These are phyloP conservation scores for Nakazawaea holstii DNA, from an alignment of 805 yeast genomes.

Conservation along the genomic window DNA sequence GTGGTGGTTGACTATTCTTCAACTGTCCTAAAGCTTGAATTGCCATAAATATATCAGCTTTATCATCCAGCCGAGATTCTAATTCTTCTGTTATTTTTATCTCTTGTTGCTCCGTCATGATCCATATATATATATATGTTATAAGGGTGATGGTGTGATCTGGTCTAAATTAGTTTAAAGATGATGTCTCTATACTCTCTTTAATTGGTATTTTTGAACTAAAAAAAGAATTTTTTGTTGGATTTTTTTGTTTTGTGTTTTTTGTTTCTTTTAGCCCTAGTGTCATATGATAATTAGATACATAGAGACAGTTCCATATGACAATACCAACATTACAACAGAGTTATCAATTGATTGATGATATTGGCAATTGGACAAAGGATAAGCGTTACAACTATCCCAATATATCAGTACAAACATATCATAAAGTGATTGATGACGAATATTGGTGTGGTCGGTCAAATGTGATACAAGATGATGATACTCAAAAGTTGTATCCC, in stretches of 20 bases:
- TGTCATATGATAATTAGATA: neutral
- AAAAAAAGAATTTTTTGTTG: neutral
- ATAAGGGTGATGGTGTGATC: neutral
- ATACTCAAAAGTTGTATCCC: neutral
- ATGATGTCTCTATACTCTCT: too few species aligned
- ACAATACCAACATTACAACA: neutral
- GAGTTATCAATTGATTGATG: neutral
- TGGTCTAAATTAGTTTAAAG: neutral
- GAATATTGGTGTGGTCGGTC: constrained; percentile 7
- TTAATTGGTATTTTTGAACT: too few species aligned
- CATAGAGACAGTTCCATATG: neutral
- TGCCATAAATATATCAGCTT: constrained; percentile 19
- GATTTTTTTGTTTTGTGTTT: neutral
- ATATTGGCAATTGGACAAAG: neutral
- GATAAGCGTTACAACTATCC: neutral
- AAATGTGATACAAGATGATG: neutral
- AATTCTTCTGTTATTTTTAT: neutral
- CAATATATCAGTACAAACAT: constrained; percentile 1
- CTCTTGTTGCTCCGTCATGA: neutral
- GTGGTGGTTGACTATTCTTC: constrained; percentile 8
- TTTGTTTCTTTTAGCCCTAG: neutral
- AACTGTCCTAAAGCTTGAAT: constrained; percentile 26
- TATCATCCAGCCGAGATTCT: neutral
- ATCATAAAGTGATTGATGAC: neutral
- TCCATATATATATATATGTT: neutral